Base-by-base conservation (phyloP, 192 early-diverging fungal genomes). In the Backusella morwellensis region DNA sequence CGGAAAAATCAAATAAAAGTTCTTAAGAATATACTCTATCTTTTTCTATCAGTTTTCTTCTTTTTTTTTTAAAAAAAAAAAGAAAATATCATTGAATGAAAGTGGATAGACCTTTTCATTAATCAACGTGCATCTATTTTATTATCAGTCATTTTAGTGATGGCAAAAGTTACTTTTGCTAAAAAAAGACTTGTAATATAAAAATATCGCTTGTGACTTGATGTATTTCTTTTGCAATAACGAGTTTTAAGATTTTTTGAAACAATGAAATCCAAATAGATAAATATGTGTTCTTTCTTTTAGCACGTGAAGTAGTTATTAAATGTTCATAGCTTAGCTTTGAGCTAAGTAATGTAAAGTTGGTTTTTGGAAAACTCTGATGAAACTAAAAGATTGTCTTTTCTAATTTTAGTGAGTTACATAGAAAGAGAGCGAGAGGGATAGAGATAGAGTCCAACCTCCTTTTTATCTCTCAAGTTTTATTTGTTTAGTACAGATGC, bases 401-500 rank as follows among this genome's bases (percentile, higher is more conserved):
- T 19, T 26, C 54, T 56, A 56, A 56, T 56, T 56, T 23, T 56
- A 56, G 50, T 40, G 38, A 40, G 38, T 40, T 6, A 17, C 42
- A 44, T 12, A 44, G 42, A 50, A 50, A 50, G 47, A 6, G 6
- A 21, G 38, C 38, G 15, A 50, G 17, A 4, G 17, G 1, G 6
- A 50, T 4, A 59, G 8, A 59, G 54, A 8, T 26, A 12, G 23
- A 29, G 12, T 63, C 8, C 23, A 63, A 26, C 21, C 56, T 26
- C 23, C 9, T 26, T 63, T 29, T 63, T 63, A 56, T 21, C 26
- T 23, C 9, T 23, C 29, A 29, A 9, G 0, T 63, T 29, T 26
- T 63, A 63, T 63, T 63, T 63, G 56, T 63, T 63, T 63, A 63
- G 56, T 63, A 63, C 11, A 63, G 11, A 63, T 63, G 56, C 56